Conservation (phyloP, 2,329 filamentous ascomycete species). For the Trichoderma asperellum region DNA sequence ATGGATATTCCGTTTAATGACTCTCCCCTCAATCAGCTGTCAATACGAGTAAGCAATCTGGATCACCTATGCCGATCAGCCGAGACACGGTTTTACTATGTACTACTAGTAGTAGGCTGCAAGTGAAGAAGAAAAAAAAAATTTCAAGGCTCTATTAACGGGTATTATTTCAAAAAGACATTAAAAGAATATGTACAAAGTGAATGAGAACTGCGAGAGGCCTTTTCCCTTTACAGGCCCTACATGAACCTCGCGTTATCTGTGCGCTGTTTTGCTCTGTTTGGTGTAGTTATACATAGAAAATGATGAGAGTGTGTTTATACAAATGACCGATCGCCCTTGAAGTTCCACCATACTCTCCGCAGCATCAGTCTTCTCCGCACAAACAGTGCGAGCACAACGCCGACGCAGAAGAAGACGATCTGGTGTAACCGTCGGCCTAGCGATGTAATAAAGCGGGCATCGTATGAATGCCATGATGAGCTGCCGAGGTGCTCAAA, state of each 20-base stretch:
- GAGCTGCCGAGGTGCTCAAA: slow-evolving; percentile 49
- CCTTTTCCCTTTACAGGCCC: not conserved
- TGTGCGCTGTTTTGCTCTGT: not conserved
- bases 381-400: slow-evolving; percentile 32
- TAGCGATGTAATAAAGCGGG: slow-evolving; percentile 32
- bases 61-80: not conserved
- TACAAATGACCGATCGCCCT: slow-evolving; percentile 17
- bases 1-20: not conserved
- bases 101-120: no score
- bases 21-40: not conserved
- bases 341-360: slow-evolving; percentile 29
- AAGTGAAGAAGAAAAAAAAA: not conserved
- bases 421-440: slow-evolving; percentile 30
- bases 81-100: not conserved
- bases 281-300: slow-evolving; percentile 1
- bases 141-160: slow-evolving; percentile 15
- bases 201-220: not conserved
- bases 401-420: slow-evolving; percentile 33
- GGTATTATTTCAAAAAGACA: not conserved
- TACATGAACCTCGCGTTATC: slow-evolving; percentile 6
- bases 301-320: slow-evolving; percentile 1
- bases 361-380: slow-evolving; percentile 31
- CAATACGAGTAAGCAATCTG: not conserved
- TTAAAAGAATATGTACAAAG: not conserved
- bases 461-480: slow-evolving; percentile 49